phyloP scores from a whole-genome alignment of 163 green algal species.

The Smithsoniella earleae region DNA sequence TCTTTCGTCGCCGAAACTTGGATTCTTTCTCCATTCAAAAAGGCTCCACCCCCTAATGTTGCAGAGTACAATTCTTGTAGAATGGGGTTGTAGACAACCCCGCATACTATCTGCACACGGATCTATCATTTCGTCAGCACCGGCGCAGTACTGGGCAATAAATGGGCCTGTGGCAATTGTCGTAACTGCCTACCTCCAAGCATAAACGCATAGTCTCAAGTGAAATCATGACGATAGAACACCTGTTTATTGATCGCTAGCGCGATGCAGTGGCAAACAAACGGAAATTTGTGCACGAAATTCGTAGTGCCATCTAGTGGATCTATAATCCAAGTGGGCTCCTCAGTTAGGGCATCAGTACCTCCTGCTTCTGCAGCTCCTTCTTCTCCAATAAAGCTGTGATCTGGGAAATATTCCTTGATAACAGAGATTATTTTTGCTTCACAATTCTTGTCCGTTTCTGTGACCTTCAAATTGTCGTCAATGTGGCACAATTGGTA shows the following conservation, averaged over 20 bases:
- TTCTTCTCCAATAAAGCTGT: conserved; percentile 95
- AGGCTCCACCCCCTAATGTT: conserved; percentile 52
- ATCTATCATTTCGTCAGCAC: neutral
- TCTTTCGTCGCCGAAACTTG: conserved; percentile 40
- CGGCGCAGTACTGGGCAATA: neutral
- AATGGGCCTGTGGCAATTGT: neutral
- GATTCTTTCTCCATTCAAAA: conserved; percentile 64
- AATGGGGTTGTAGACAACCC: conserved; percentile 88
- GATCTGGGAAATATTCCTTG: conserved; percentile 61
- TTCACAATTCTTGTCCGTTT: conserved; percentile 88
- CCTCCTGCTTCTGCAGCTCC: conserved; percentile 40
- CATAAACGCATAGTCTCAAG: neutral
- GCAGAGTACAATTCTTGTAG: conserved; percentile 76
- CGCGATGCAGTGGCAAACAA: conserved; percentile 83
- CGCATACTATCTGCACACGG: conserved; percentile 54
- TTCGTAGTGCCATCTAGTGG: conserved; percentile 80
- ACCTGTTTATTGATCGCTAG: conserved; percentile 59
- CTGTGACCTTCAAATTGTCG: conserved; percentile 56
- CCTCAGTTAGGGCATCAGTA: conserved; percentile 60
- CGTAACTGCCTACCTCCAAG: neutral
- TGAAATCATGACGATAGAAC: neutral
- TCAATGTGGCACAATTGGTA: too few relatives aligned
- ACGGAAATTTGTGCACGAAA: conserved; percentile 90
- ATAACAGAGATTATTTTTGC: conserved; percentile 63
- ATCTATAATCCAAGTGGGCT: conserved; percentile 82